Evolutionary conservation across 2,329 filamentous ascomycete genomes (phyloP).

Genomic region (Neofusicoccum sp.): DNA sequence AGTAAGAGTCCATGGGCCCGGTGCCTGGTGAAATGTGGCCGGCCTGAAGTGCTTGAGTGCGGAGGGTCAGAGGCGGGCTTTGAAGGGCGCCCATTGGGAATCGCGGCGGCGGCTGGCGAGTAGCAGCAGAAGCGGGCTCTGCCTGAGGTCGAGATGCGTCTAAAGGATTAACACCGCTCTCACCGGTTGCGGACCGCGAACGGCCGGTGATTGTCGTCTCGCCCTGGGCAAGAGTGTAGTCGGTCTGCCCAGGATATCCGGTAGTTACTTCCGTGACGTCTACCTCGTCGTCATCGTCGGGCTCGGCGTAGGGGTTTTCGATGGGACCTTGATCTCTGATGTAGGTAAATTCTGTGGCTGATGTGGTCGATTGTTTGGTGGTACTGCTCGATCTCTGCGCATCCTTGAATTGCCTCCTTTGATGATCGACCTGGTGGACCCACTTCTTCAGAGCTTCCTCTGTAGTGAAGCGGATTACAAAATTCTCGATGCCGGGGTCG

Average conservation of each 20-base stretch:
- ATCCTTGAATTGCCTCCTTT: slow-evolving; percentile 58
- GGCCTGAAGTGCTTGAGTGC: slow-evolving; percentile 56
- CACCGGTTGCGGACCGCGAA: slow-evolving; percentile 72
- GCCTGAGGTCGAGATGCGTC: slow-evolving; percentile 30
- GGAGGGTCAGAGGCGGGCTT: slow-evolving; percentile 61
- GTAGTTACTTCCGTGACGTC: slow-evolving; percentile 28
- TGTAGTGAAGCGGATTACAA: slow-evolving; percentile 88
- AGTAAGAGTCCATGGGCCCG: slow-evolving; percentile 82
- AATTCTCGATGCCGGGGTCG: slow-evolving; percentile 92
- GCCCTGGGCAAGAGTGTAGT: slow-evolving; percentile 62
- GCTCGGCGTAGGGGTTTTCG: slow-evolving; percentile 77
- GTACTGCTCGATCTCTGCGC: slow-evolving; percentile 45
- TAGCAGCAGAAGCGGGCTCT: slow-evolving; percentile 39
- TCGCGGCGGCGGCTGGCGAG: slow-evolving; percentile 63
- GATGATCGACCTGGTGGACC: slow-evolving; percentile 74
- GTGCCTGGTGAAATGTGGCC: slow-evolving; percentile 56
- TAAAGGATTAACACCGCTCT: slow-evolving; percentile 48
- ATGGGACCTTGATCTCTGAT: slow-evolving; percentile 64
- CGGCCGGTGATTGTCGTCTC: slow-evolving; percentile 73
- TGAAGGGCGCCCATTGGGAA: slow-evolving; percentile 63
- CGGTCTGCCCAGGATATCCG: slow-evolving; percentile 36
- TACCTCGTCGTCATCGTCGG: slow-evolving; percentile 57
- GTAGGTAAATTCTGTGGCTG: slow-evolving; percentile 75
- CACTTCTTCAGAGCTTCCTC: slow-evolving; percentile 94
- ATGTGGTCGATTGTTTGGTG: slow-evolving; percentile 52